A percentile compares a stretch with the other conserved stretches of the same genome.
Conservation (phyloP, 75 land plant species). For the Picea glauca region DNA sequence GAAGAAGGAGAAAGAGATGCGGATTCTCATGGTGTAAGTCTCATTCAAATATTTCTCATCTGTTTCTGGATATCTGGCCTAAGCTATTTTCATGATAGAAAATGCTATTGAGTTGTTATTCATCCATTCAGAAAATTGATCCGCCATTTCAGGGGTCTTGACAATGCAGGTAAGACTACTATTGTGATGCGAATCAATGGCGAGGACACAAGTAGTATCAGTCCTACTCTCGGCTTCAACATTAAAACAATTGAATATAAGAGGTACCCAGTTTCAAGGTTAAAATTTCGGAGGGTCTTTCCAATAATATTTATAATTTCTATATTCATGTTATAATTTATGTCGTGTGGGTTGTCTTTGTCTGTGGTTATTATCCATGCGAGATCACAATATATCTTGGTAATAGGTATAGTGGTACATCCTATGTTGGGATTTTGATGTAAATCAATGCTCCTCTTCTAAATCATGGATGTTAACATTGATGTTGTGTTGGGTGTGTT, state of each 20-base stretch:
- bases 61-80: conserved; percentile 11
- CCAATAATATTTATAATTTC: no score
- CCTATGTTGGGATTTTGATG: no score
- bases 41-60: conserved; percentile 6
- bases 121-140: not conserved
- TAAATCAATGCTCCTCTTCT: no score
- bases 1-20: conserved; percentile 95
- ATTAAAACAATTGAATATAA: conserved; percentile 95
- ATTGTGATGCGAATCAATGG: conserved; percentile 94
- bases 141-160: conserved; percentile 66
- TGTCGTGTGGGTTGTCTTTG: no score
- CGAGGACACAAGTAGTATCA: conserved; percentile 94
- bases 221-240: conserved; percentile 98
- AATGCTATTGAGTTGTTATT: not conserved
- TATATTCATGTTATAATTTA: no score
- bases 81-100: not conserved
- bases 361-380: no score
- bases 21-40: conserved; percentile 95
- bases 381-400: no score
- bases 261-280: conserved; percentile 32
- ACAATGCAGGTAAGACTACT: conserved; percentile 98
- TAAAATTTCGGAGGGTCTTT: no score
- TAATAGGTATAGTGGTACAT: no score
- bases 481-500: no score
- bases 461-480: no score